phyloP scores from a whole-genome alignment of 106 monocot species.

The Chionographis japonica region DNA sequence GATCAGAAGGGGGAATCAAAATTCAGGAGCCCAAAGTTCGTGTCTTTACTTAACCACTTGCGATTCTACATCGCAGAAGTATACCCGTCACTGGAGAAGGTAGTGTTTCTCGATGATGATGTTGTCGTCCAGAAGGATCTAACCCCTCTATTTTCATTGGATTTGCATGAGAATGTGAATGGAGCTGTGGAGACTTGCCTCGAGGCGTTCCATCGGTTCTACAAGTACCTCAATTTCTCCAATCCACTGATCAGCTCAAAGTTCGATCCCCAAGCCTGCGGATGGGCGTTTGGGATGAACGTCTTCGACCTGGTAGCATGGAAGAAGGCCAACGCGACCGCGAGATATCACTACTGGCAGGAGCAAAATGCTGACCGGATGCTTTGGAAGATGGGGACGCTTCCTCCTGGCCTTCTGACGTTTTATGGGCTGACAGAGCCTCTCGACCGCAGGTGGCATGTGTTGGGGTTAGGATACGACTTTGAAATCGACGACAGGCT shows the following conservation, averaged over 20 bases:
- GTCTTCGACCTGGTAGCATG: constrained; percentile 6
- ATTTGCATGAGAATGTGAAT: constrained; percentile 4
- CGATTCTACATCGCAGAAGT: constrained; percentile 3
- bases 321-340: not conserved
- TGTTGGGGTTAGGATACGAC: constrained; percentile 4
- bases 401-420: constrained; percentile 5
- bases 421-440: constrained; percentile 9
- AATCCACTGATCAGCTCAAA: not conserved
- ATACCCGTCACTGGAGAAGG: not conserved
- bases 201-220: not conserved
- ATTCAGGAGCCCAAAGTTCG: not conserved
- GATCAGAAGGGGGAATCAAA: not conserved
- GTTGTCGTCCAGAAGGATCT: constrained; percentile 5
- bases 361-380: constrained; percentile 2
- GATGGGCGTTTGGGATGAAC: constrained; percentile 4
- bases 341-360: constrained; percentile 3
- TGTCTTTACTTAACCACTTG: not conserved
- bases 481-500: not conserved
- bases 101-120: constrained; percentile 4
- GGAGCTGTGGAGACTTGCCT: constrained; percentile 6
- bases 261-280: constrained; percentile 3
- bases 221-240: constrained; percentile 4
- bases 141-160: not conserved
- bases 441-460: constrained; percentile 5
- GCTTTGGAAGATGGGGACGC: constrained; percentile 8